A percentile compares a stretch with the other conserved stretches of the same genome.
phyloP scores from a whole-genome alignment of 768 basidiomycete genomes.

The Kwoniella newhampshirensis region DNA sequence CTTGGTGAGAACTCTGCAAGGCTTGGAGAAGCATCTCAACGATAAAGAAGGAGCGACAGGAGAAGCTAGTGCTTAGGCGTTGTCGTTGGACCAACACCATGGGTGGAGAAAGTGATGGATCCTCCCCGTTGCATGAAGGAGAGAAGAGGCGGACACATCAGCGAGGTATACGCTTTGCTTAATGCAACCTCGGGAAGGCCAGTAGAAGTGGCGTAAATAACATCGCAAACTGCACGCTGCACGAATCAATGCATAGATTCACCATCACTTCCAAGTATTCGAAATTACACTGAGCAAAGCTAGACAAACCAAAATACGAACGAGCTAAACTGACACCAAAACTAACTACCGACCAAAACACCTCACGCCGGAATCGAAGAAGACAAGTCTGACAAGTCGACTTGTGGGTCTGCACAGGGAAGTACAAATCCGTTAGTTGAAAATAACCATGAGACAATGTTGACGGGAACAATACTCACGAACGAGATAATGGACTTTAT shows the following conservation, averaged over 20 bases:
- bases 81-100: too few species aligned
- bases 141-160: too few species aligned
- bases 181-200: too few species aligned
- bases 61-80: slow-evolving; percentile 4
- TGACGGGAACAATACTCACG: slow-evolving; percentile 58
- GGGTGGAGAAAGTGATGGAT: too few species aligned
- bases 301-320: background rate
- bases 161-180: too few species aligned
- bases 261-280: too few species aligned
- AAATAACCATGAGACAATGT: background rate
- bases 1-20: slow-evolving; percentile 71
- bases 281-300: background rate
- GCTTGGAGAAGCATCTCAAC: slow-evolving; percentile 68
- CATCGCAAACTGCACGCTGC: background rate
- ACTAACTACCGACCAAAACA: background rate
- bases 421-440: background rate
- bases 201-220: too few species aligned
- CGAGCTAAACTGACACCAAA: background rate
- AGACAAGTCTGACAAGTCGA: slow-evolving; percentile 45
- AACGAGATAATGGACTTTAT: slow-evolving; percentile 82
- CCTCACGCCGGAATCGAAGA: slow-evolving; percentile 30
- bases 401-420: slow-evolving; percentile 35
- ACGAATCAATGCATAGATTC: background rate
- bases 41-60: slow-evolving; percentile 46
- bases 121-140: too few species aligned